Evolutionary conservation across 139 green algal genomes (phyloP).

Genomic region (Picocystis salinarum): DNA sequence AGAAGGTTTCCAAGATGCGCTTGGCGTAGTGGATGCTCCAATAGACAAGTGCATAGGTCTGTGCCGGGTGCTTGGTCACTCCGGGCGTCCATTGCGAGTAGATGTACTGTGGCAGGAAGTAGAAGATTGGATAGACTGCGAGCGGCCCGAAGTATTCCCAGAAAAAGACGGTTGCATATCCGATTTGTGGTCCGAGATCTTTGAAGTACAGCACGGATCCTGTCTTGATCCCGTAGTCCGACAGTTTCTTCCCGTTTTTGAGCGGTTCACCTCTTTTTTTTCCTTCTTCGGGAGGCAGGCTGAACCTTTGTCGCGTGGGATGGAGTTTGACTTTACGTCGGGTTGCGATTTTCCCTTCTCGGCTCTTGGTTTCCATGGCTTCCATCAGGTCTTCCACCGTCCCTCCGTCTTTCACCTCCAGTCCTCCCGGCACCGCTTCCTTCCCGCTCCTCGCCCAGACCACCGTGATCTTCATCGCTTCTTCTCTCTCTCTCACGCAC

Average conservation of each 20-base stretch:
- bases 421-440: too few relatives aligned
- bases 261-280: slow-evolving; percentile 36
- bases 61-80: slow-evolving; percentile 17
- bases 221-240: slow-evolving; percentile 37
- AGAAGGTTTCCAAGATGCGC: slow-evolving; percentile 83
- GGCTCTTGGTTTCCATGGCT: slow-evolving; percentile 30
- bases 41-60: slow-evolving; percentile 67
- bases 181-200: slow-evolving; percentile 74
- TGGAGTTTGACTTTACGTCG: slow-evolving; percentile 22
- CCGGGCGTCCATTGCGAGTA: slow-evolving; percentile 20
- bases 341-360: neutral
- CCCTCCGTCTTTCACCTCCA: too few relatives aligned
- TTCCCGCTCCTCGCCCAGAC: too few relatives aligned
- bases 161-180: slow-evolving; percentile 89
- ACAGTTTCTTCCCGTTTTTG: slow-evolving; percentile 31
- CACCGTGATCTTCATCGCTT: too few relatives aligned
- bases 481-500: too few relatives aligned
- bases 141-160: slow-evolving; percentile 94
- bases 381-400: slow-evolving; percentile 60
- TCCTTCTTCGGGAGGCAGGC: slow-evolving; percentile 34
- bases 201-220: slow-evolving; percentile 62
- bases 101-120: slow-evolving; percentile 46
- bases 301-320: slow-evolving; percentile 48
- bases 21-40: slow-evolving; percentile 92
- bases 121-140: slow-evolving; percentile 83